A percentile compares a stretch with the other conserved stretches of the same genome.
Conservation (phyloP, 306 rosid genomes). For the Arachis hypogaea region DNA sequence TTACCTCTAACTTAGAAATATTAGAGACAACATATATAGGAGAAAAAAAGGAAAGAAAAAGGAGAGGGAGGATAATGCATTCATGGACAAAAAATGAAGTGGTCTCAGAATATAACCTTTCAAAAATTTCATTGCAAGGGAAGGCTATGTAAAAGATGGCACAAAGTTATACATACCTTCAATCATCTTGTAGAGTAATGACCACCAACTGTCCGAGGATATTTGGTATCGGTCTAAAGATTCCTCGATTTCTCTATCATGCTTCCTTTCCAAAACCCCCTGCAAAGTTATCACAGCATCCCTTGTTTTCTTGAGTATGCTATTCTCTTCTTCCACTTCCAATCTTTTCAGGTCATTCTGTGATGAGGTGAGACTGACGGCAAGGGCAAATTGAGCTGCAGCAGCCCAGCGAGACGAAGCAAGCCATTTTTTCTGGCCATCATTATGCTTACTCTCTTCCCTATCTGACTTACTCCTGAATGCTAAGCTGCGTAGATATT, state of each 20-base stretch:
- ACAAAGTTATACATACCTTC: slow-evolving; percentile 64
- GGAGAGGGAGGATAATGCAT: background rate
- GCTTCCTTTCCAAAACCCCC: slow-evolving; percentile 84
- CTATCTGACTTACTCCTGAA: slow-evolving; percentile 46
- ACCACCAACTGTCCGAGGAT: slow-evolving; percentile 74
- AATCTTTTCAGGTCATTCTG: slow-evolving; percentile 68
- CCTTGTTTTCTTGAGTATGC: slow-evolving; percentile 72
- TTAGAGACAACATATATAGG: background rate
- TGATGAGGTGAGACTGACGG: slow-evolving; percentile 68
- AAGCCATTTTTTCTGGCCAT: slow-evolving; percentile 57
- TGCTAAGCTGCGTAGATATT: slow-evolving; percentile 69
- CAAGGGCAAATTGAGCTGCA: slow-evolving; percentile 76
- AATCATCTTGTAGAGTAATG: slow-evolving; percentile 79
- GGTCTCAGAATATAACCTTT: slow-evolving; percentile 1
- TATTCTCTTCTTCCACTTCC: slow-evolving; percentile 64
- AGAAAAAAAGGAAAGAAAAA: background rate
- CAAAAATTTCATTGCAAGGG: background rate
- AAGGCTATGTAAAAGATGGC: slow-evolving; percentile 13
- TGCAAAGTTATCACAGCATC: slow-evolving; percentile 86
- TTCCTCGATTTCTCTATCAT: slow-evolving; percentile 65
- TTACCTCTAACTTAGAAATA: too few species aligned
- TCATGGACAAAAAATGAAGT: background rate
- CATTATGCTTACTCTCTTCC: slow-evolving; percentile 42
- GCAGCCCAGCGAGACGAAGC: slow-evolving; percentile 78
- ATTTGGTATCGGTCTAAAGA: slow-evolving; percentile 55